Evolutionary conservation across 768 basidiomycete genomes (phyloP).

Genomic region (Rhodotorula taiwanensis): DNA sequence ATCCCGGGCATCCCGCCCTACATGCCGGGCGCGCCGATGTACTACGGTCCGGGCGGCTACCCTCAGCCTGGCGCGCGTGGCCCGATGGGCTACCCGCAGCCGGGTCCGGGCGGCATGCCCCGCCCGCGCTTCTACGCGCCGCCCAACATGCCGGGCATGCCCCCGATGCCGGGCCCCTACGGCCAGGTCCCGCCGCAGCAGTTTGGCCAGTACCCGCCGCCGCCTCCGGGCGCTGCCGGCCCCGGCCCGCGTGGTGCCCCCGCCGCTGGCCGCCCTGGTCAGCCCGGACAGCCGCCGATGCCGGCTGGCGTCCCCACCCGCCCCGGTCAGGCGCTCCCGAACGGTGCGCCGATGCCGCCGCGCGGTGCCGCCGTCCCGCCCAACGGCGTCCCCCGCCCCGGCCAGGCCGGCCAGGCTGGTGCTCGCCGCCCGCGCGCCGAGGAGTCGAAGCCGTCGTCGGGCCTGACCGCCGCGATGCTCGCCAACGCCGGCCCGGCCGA

Average conservation of each 20-base stretch:
- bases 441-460: constrained; percentile 34
- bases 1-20: constrained; percentile 63
- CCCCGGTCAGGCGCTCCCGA: constrained; percentile 50
- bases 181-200: constrained; percentile 56
- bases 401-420: constrained; percentile 40
- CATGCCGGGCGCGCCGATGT: constrained; percentile 64
- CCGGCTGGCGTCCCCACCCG: constrained; percentile 51
- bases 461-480: constrained; percentile 59
- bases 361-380: constrained; percentile 46
- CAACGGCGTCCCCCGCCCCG: constrained; percentile 49
- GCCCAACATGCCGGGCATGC: constrained; percentile 68
- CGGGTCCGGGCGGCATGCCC: constrained; percentile 75
- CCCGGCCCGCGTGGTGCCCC: constrained; percentile 38
- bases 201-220: constrained; percentile 51
- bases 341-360: constrained; percentile 53
- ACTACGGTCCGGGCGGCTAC: constrained; percentile 73
- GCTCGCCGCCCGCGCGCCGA: constrained; percentile 40
- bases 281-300: constrained; percentile 38
- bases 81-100: constrained; percentile 62
- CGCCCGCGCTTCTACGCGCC: constrained; percentile 72
- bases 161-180: constrained; percentile 47
- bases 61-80: constrained; percentile 69
- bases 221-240: constrained; percentile 44
- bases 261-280: constrained; percentile 38
- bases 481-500: constrained; percentile 62